Evolutionary conservation across 2,329 filamentous ascomycete genomes (phyloP).

Genomic region (Aspergillus phoenicis): DNA sequence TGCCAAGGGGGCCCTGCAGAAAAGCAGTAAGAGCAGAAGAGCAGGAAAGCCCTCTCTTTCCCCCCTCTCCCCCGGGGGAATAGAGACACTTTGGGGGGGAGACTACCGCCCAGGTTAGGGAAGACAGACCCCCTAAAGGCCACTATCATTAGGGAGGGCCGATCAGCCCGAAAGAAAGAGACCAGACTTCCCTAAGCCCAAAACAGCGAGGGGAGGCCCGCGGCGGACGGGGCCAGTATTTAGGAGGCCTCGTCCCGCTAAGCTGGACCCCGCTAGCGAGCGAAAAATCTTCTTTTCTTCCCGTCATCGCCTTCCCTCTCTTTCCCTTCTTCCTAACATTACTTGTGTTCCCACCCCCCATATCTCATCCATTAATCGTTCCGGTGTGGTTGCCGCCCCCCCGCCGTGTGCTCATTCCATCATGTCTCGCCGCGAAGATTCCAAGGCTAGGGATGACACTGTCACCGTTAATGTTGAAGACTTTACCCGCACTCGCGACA

Average conservation of each 20-base stretch:
- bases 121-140: neutral
- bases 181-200: conserved; percentile 19
- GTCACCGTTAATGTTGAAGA: conserved; percentile 64
- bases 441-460: conserved; percentile 37
- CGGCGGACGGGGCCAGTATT: conserved; percentile 20
- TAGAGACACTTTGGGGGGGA: neutral
- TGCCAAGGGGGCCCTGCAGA: neutral
- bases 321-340: conserved; percentile 9
- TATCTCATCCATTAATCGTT: conserved; percentile 42
- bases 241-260: conserved; percentile 21
- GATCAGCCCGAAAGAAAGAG: neutral
- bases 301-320: conserved; percentile 20
- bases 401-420: conserved; percentile 51
- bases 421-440: conserved; percentile 43
- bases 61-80: too few species aligned
- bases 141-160: neutral
- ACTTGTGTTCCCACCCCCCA: conserved; percentile 37
- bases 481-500: conserved; percentile 78
- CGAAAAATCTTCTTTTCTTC: conserved; percentile 23
- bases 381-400: neutral
- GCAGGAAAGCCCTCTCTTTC: too few species aligned
- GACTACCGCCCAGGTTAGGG: neutral
- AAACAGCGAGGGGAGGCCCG: conserved; percentile 19
- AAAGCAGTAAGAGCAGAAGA: too few species aligned
- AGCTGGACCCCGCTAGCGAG: conserved; percentile 25